These are phyloP conservation scores for Exophiala sp. DNA, from an alignment of 2,329 filamentous ascomycete genomes.

Conservation along the genomic window DNA sequence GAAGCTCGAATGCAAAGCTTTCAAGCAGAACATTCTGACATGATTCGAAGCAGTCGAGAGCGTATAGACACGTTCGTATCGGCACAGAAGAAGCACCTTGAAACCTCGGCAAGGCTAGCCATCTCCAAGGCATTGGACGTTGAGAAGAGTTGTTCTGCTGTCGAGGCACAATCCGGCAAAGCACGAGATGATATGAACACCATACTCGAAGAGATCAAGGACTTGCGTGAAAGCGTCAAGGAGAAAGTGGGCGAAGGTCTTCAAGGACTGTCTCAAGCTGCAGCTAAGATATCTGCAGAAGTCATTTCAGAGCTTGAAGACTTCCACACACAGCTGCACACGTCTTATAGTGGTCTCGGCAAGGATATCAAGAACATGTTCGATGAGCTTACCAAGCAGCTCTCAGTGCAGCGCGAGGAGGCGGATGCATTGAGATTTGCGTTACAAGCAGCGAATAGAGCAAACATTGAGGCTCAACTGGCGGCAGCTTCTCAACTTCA, in stretches of 20 bases:
- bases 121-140: conserved; percentile 67
- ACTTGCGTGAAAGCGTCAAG: conserved; percentile 85
- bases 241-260: conserved; percentile 78
- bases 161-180: conserved; percentile 49
- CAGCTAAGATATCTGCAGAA: conserved; percentile 83
- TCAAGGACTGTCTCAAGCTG: conserved; percentile 75
- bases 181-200: conserved; percentile 83
- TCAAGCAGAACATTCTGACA: conserved; percentile 65
- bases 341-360: conserved; percentile 78
- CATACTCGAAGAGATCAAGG: conserved; percentile 88
- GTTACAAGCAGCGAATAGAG: conserved; percentile 65
- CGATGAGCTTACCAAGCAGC: conserved; percentile 71
- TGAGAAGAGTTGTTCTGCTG: conserved; percentile 62
- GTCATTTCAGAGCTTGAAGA: conserved; percentile 78
- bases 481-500: conserved; percentile 65
- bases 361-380: conserved; percentile 84
- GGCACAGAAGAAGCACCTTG: conserved; percentile 69
- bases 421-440: conserved; percentile 69
- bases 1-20: conserved; percentile 73
- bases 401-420: conserved; percentile 73
- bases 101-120: conserved; percentile 66
- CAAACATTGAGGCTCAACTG: conserved; percentile 65
- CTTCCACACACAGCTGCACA: conserved; percentile 79
- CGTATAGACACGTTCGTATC: conserved; percentile 75
- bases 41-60: conserved; percentile 64